These are phyloP conservation scores for Thalassiosira exigua DNA, from an alignment of 352 stramenopile genomes.

Conservation along the genomic window DNA sequence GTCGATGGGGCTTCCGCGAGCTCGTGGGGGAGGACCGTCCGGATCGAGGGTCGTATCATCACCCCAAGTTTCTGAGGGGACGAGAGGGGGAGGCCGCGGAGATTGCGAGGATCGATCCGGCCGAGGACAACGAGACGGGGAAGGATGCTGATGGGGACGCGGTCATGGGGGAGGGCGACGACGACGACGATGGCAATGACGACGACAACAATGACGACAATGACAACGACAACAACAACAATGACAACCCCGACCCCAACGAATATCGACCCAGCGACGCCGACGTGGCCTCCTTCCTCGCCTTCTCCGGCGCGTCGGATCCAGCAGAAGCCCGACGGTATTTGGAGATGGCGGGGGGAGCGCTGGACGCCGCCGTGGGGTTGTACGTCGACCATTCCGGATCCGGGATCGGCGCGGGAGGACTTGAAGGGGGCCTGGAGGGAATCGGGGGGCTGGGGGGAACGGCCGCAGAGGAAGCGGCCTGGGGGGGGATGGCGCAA, in stretches of 20 bases:
- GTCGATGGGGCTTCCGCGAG: background rate
- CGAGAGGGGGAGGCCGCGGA: background rate
- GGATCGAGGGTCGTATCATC: background rate
- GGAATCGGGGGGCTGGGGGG: background rate
- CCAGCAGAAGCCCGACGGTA: constrained; percentile 55
- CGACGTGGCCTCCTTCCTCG: constrained; percentile 69
- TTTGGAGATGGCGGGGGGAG: constrained; percentile 73
- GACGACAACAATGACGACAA: background rate
- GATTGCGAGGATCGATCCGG: too few species aligned
- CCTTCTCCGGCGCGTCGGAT: constrained; percentile 69
- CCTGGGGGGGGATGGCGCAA: too few species aligned
- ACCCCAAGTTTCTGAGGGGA: background rate
- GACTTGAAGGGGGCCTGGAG: constrained; percentile 6
- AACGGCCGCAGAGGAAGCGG: background rate
- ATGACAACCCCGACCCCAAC: background rate
- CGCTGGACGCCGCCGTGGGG: constrained; percentile 72
- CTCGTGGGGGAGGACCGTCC: background rate
- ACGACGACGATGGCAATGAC: background rate
- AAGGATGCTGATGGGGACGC: background rate
- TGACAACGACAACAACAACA: background rate
- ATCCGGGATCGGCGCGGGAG: constrained; percentile 5
- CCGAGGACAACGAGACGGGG: background rate
- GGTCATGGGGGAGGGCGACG: background rate
- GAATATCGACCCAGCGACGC: background rate
- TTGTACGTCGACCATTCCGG: constrained; percentile 65